phyloP scores from a whole-genome alignment of 805 yeast genomes.

The Lipomyces japonicus region DNA sequence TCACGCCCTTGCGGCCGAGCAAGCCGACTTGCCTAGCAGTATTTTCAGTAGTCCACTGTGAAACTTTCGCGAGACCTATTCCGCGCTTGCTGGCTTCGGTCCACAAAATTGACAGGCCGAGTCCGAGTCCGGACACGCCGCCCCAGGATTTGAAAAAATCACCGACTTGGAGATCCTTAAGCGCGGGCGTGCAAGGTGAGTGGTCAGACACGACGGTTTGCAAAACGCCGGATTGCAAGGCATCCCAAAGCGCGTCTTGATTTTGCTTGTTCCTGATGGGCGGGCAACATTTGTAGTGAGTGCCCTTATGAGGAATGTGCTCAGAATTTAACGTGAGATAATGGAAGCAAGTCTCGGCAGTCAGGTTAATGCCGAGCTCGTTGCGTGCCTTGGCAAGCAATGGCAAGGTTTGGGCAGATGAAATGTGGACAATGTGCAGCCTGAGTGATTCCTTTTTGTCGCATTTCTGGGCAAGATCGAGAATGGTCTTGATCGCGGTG shows the following conservation, averaged over 20 bases:
- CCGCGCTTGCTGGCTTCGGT: constrained; percentile 59
- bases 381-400: constrained; percentile 61
- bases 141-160: constrained; percentile 96
- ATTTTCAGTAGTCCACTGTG: constrained; percentile 73
- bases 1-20: constrained; percentile 63
- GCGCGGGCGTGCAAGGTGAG: constrained; percentile 91
- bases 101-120: constrained; percentile 77
- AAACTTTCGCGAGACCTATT: constrained; percentile 57
- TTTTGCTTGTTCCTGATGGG: constrained; percentile 80
- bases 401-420: constrained; percentile 80
- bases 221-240: constrained; percentile 59
- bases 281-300: constrained; percentile 91
- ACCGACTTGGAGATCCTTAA: constrained; percentile 76
- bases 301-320: constrained; percentile 67
- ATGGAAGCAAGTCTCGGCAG: constrained; percentile 95
- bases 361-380: constrained; percentile 40
- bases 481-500: constrained; percentile 72
- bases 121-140: constrained; percentile 88
- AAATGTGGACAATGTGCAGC: constrained; percentile 85
- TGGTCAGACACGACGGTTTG: constrained; percentile 91
- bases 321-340: constrained; percentile 78
- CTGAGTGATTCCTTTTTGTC: constrained; percentile 36
- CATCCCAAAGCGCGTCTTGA: constrained; percentile 72
- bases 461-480: constrained; percentile 52
- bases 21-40: constrained; percentile 87